phyloP scores from a whole-genome alignment of 1,284 basidiomycete genomes.

The Ustilago bromivora region DNA sequence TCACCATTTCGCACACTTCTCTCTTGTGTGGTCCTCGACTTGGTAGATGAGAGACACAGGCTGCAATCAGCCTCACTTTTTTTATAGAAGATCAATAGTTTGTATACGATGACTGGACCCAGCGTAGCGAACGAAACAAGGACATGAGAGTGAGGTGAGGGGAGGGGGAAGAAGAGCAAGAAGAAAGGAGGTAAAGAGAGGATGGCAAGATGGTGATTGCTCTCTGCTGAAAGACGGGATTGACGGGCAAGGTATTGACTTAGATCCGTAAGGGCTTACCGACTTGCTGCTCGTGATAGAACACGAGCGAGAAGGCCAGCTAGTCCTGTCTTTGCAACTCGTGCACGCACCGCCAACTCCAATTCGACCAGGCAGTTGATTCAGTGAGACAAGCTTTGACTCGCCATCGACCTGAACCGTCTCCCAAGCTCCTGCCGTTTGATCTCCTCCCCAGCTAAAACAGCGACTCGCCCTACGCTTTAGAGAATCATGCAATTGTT shows the following conservation, averaged over 20 bases:
- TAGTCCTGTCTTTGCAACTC: neutral
- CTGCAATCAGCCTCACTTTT: neutral
- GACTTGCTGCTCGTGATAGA: neutral
- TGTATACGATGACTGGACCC: neutral
- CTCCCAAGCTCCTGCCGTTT: neutral
- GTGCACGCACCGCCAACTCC: neutral
- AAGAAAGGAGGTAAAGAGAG: neutral
- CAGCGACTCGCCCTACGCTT: neutral
- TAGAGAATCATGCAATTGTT: conserved; percentile 67
- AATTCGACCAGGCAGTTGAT: neutral
- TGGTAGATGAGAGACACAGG: neutral
- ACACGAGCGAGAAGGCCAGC: neutral
- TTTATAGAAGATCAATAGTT: conserved; percentile 1
- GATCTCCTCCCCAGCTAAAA: neutral
- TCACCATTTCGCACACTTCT: neutral
- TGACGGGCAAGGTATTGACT: neutral
- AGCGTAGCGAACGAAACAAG: neutral
- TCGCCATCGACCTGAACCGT: conserved; percentile 6
- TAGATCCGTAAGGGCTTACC: neutral
- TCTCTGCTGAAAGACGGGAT: neutral
- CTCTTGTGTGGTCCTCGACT: neutral
- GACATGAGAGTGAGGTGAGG: neutral
- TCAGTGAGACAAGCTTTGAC: conserved; percentile 9
- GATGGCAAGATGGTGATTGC: neutral
- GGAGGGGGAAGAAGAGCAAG: neutral